These are phyloP conservation scores for Tephrocybe sp. DNA, from an alignment of 768 basidiomycete species.

Conservation along the genomic window DNA sequence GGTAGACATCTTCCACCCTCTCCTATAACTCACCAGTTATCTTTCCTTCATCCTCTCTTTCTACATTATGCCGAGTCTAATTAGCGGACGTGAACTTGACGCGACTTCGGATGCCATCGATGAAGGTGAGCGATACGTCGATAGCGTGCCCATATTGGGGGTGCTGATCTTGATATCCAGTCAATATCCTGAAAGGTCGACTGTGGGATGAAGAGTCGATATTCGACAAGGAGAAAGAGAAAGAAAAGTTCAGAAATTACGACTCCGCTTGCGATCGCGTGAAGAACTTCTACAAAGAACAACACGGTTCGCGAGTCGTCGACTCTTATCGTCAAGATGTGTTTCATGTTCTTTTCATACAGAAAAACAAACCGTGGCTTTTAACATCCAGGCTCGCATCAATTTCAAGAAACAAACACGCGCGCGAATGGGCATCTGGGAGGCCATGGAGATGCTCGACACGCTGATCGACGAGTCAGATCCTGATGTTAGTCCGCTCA, in stretches of 20 bases:
- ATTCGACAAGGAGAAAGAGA: constrained; percentile 54
- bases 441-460: constrained; percentile 84
- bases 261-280: constrained; percentile 16
- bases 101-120: constrained; percentile 14
- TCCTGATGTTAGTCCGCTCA: constrained; percentile 60
- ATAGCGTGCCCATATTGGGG: not conserved
- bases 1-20: too few species aligned
- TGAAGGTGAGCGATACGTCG: constrained; percentile 6
- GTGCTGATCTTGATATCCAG: constrained; percentile 23
- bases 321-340: too few species aligned
- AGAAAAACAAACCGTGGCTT: constrained; percentile 88
- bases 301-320: constrained; percentile 9
- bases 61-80: not conserved
- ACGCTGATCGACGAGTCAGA: constrained; percentile 89
- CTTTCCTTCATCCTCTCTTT: too few species aligned
- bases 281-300: constrained; percentile 16
- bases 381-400: constrained; percentile 75
- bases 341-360: not conserved
- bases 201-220: constrained; percentile 40
- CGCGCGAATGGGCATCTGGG: constrained; percentile 82
- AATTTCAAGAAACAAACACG: constrained; percentile 66
- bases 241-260: constrained; percentile 54
- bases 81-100: constrained; percentile 8
- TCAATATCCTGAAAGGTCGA: constrained; percentile 55
- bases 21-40: too few species aligned